Base-by-base conservation (phyloP, 75 land plant genomes). In the Cryptomeria japonica region DNA sequence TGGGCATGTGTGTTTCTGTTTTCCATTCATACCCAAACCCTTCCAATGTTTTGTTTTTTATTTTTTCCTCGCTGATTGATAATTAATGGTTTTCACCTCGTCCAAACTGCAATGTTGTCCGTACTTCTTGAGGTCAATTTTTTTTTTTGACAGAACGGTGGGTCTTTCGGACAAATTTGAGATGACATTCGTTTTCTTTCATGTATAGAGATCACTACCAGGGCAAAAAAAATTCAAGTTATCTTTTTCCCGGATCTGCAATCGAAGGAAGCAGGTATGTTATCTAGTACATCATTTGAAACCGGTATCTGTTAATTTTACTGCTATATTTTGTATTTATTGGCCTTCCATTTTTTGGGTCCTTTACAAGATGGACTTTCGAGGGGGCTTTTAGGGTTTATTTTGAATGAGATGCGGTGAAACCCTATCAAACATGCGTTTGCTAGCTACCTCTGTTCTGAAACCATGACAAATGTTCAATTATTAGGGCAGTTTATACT, bases 11-110 rank as follows among this genome's bases (percentile, higher is more conserved):
- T 79, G 22, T 44, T 82, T 13, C 0, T 82, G n/a, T 25, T n/a
- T 22, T 42, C 46, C 84, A 28, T 82, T 44, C 51, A 46, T 82
- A n/a, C 46, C 31, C 84, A 46, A 82, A 82, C 84, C 84, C 84
- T 82, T 44, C 1, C 51, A n/a, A 42, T 82, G 4, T 80, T 44
- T 80, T 44, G 0, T 1, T 11, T 28, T 13, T 80, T 44, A 28
- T 28, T 8, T 6, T 11, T 28, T 3, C 3, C 49, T 79, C 25
- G 2, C 7, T 22, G 51, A 82, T n/a, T n/a, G 49, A 82, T 39
- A 82, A 82, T 82, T 42, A 32, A 44, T 82, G 84, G 49, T 44
- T 41, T 82, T 46, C 13, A 82, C 51, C 51, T n/a, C 13, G 3
- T 44, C 3, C 31, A n/a, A 46, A 46, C 41, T 46, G 15, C 46